phyloP scores from a whole-genome alignment of 345 rosid genomes.

The Brassica juncea region DNA sequence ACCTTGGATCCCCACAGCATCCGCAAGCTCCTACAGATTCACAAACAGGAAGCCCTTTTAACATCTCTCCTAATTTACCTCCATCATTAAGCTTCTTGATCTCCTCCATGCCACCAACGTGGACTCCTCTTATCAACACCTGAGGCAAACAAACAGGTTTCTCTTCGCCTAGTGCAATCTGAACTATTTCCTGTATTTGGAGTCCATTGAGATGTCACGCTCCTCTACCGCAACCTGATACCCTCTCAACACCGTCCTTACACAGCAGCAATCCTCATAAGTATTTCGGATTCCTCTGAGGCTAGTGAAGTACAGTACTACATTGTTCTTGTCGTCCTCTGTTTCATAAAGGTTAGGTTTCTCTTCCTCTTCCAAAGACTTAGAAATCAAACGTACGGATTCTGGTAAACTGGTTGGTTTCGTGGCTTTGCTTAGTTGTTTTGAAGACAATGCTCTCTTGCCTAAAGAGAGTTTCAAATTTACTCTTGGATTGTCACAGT shows the following conservation, averaged over 20 bases:
- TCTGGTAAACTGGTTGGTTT: background rate
- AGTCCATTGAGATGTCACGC: slow-evolving; percentile 85
- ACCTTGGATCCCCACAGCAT: slow-evolving; percentile 76
- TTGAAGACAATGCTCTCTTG: slow-evolving; percentile 61
- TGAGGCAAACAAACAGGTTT: slow-evolving; percentile 57
- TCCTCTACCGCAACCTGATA: slow-evolving; percentile 65
- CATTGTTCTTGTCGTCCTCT: slow-evolving; percentile 37
- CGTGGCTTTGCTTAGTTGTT: slow-evolving; percentile 42
- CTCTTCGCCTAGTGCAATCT: slow-evolving; percentile 38
- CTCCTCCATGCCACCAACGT: slow-evolving; percentile 74
- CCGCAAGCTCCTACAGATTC: slow-evolving; percentile 47
- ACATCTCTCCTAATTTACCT: slow-evolving; percentile 58
- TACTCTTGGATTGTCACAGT: too few relatives aligned
- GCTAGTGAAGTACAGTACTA: slow-evolving; percentile 75
- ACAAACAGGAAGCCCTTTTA: slow-evolving; percentile 51
- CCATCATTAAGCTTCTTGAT: slow-evolving; percentile 66
- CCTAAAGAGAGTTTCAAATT: too few relatives aligned
- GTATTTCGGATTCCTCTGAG: slow-evolving; percentile 85
- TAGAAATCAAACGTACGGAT: slow-evolving; percentile 27
- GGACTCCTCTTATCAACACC: slow-evolving; percentile 62
- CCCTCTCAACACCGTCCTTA: slow-evolving; percentile 61
- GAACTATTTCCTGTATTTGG: slow-evolving; percentile 63
- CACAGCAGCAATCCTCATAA: slow-evolving; percentile 73
- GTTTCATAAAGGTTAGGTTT: slow-evolving; percentile 23
- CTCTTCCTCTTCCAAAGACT: slow-evolving; percentile 7